Evolutionary conservation across 805 yeast genomes (phyloP).

Genomic region (Ascoidea asiatica): DNA sequence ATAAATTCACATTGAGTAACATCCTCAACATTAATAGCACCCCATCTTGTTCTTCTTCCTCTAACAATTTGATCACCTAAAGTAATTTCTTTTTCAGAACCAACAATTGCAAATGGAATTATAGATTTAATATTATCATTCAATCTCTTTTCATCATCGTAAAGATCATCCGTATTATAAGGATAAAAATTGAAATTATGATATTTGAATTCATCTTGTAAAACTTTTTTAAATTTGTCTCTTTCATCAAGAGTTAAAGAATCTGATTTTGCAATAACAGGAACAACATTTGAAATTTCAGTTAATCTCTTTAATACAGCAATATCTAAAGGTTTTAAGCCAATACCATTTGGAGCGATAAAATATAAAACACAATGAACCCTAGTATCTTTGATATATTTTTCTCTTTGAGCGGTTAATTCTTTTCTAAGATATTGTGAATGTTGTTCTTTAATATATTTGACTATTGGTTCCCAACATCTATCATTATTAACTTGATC

Average conservation of each 20-base stretch:
- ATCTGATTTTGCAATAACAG: constrained; percentile 91
- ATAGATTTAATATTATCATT: constrained; percentile 62
- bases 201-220: constrained; percentile 64
- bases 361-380: constrained; percentile 90
- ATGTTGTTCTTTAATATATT: constrained; percentile 91
- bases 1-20: constrained; percentile 93
- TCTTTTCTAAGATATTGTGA: constrained; percentile 84
- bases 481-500: constrained; percentile 91
- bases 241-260: constrained; percentile 80
- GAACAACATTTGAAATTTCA: constrained; percentile 88
- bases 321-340: constrained; percentile 74
- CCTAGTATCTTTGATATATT: constrained; percentile 69
- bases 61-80: constrained; percentile 70
- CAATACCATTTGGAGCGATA: constrained; percentile 77
- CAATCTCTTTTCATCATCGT: constrained; percentile 59
- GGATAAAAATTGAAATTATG: constrained; percentile 77
- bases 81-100: constrained; percentile 68
- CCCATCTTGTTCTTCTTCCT: constrained; percentile 92
- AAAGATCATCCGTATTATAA: constrained; percentile 54
- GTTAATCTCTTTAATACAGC: constrained; percentile 71
- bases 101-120: constrained; percentile 91
- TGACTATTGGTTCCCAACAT: constrained; percentile 94
- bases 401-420: constrained; percentile 87
- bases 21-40: constrained; percentile 85
- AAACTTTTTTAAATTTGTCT: constrained; percentile 55